Evolutionary conservation across 2,329 filamentous ascomycete species (phyloP).

Genomic region (Fusarium ambrosium): DNA sequence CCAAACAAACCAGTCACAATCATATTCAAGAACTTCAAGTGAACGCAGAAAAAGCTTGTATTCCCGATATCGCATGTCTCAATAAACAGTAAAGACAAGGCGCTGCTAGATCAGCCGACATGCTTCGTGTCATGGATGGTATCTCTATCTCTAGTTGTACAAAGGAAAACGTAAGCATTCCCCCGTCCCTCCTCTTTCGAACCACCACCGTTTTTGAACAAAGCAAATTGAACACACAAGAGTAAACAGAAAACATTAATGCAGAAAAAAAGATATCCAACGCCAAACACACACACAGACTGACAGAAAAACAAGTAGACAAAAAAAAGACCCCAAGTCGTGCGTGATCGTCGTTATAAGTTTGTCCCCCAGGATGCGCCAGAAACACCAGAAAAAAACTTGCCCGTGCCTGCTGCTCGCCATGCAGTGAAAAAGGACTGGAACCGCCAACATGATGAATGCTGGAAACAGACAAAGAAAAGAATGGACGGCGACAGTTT

Average conservation of each 20-base stretch:
- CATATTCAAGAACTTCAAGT: background rate
- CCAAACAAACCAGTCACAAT: background rate
- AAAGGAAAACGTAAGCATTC: constrained; percentile 40
- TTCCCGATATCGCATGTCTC: constrained; percentile 7
- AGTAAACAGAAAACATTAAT: constrained; percentile 30
- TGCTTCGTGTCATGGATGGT: constrained; percentile 38
- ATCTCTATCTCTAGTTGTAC: constrained; percentile 50
- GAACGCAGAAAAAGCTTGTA: background rate
- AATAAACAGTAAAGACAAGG: constrained; percentile 19
- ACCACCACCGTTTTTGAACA: constrained; percentile 39
- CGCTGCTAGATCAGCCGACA: constrained; percentile 31
- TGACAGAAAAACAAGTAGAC: constrained; percentile 7
- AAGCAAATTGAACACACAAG: constrained; percentile 1
- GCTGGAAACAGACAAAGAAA: constrained; percentile 31
- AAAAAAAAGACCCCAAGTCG: constrained; percentile 8
- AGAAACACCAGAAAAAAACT: constrained; percentile 24
- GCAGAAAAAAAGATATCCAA: constrained; percentile 19
- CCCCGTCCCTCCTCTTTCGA: constrained; percentile 8
- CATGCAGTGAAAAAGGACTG: constrained; percentile 34
- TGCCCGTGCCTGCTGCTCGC: constrained; percentile 36
- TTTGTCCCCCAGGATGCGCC: constrained; percentile 26
- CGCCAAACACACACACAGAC: background rate
- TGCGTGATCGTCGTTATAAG: constrained; percentile 43
- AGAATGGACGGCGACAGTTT: constrained; percentile 39
- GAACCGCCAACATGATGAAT: constrained; percentile 14